Base-by-base conservation (phyloP, 148 eudicot genomes). In the Hydrangea macrophylla region DNA sequence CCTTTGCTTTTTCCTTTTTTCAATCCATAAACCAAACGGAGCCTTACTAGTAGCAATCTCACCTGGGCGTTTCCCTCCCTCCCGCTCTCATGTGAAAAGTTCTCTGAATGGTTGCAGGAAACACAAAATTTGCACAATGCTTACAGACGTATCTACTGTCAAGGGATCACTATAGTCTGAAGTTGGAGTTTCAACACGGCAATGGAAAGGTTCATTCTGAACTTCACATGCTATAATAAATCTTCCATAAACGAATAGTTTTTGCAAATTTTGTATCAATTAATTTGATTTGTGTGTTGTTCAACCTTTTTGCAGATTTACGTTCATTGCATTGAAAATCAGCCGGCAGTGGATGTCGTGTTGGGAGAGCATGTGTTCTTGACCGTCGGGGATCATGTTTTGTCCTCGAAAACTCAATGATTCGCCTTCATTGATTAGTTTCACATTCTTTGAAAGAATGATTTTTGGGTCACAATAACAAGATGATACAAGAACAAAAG, bases 301-400 rank as follows among this genome's bases (percentile, higher is more conserved):
- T 8, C 56, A 40, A 30, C n/a, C 8, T 17, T 25, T 44, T 63
- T 62, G 59, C 89, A 90, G 89, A 79, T 94, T 24, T 65, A 28
- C 45, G 92, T 86, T 1, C 77, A 79, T 67, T 85, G 90, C 81
- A 79, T 94, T 62, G 82, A 88, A 48, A 82, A 80, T 58, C 83
- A 67, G 51, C 90, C 95, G 27, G 55, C 84, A 9, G 92, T 76
- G 25, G 88, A 84, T 0, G 79, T 90, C 7, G 27, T 65, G 11
- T 76, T 81, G 83, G 85, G 88, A 26, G 40, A 78, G 62, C 90
- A 90, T 63, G 61, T 94, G 26, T 90, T 86, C 79, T 76, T 88
- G 74, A 83, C 89, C 8, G 95, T 81, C 42, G 96, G 98, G n/a
- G 96, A 90, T 67, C 72, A 78, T 59, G 81, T 71, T 36, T 36